These are phyloP conservation scores for Penicillium sp. DNA, from an alignment of 2,329 filamentous ascomycete genomes.

Conservation along the genomic window DNA sequence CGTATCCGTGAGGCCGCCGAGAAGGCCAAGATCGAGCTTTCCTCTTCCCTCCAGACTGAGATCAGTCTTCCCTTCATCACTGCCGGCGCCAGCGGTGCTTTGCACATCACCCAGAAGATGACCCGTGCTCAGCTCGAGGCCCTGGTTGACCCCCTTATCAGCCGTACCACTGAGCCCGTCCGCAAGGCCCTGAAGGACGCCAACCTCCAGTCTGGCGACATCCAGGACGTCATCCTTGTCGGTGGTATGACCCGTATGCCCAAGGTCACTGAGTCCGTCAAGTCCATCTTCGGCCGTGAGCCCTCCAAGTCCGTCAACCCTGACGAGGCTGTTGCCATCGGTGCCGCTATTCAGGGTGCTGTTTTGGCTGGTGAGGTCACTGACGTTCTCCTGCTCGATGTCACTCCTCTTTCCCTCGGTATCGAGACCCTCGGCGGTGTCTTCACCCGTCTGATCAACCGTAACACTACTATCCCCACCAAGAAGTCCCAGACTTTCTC, in stretches of 20 bases:
- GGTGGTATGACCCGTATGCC: constrained; percentile 99
- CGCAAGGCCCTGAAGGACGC: constrained; percentile 97
- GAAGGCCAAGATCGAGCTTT: constrained; percentile 99
- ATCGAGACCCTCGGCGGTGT: constrained; percentile 98
- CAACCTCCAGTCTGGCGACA: constrained; percentile 84
- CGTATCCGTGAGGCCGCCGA: constrained; percentile 97
- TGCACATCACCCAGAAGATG: constrained; percentile 98
- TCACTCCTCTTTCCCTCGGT: constrained; percentile 93
- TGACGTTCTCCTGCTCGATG: constrained; percentile 91
- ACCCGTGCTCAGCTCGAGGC: constrained; percentile 88
- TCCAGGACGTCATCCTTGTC: constrained; percentile 96
- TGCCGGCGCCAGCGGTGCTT: constrained; percentile 89
- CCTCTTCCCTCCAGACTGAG: constrained; percentile 90
- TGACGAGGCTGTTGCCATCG: constrained; percentile 95
- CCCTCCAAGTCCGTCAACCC: constrained; percentile 98
- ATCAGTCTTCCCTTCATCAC: constrained; percentile 99
- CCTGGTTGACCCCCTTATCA: constrained; percentile 87
- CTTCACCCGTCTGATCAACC: constrained; percentile 97
- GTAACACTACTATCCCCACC: constrained; percentile 98
- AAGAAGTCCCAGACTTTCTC: constrained; percentile 99
- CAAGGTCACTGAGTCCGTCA: constrained; percentile 94
- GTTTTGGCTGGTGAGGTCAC: constrained; percentile 96
- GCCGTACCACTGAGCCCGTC: constrained; percentile 83
- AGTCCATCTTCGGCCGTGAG: constrained; percentile 93
- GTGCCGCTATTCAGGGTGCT: constrained; percentile 95